Percentiles rank a stretch among this genome's conserved stretches.
phyloP scores from a whole-genome alignment of 441 rosid species.

The Adansonia grandidieri region DNA sequence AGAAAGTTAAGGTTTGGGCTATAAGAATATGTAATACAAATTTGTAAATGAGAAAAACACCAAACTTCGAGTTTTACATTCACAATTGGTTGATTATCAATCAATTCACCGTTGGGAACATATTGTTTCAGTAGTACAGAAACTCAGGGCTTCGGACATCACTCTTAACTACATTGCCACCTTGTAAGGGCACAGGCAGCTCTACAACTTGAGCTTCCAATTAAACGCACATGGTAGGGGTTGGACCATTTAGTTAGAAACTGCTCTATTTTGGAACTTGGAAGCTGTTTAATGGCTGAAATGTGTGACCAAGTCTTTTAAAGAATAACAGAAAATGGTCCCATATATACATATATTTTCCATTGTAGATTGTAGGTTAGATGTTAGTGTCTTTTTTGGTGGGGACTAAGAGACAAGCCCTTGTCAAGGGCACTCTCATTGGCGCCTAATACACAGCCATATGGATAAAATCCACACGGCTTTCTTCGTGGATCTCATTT shows the following conservation, averaged over 20 bases:
- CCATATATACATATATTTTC: neutral
- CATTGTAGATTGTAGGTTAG: neutral
- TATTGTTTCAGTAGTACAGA: neutral
- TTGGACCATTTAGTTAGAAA: neutral
- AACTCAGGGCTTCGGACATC: conserved; percentile 10
- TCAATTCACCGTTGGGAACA: neutral
- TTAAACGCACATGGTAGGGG: conserved; percentile 42
- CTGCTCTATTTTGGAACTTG: neutral
- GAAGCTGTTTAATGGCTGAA: conserved; percentile 23
- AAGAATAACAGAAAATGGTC: conserved; percentile 33
- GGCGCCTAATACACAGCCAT: conserved; percentile 26
- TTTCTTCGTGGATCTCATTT: conserved; percentile 40
- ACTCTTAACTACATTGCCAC: conserved; percentile 25
- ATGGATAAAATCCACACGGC: conserved; percentile 35
- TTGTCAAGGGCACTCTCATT: conserved; percentile 46
- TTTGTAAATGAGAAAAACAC: conserved; percentile 3
- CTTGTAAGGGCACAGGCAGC: conserved; percentile 19
- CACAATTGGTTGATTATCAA: neutral
- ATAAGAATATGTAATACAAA: neutral
- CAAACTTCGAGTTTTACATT: neutral
- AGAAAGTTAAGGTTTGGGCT: neutral
- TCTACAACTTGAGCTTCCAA: conserved; percentile 31
- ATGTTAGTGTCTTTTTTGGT: conserved; percentile 20
- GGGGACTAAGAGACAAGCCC: conserved; percentile 47
- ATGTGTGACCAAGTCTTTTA: conserved; percentile 25